A percentile compares a stretch with the other conserved stretches of the same genome.
Conservation (phyloP, 495 filamentous ascomycete species). For the Neurospora discreta region DNA sequence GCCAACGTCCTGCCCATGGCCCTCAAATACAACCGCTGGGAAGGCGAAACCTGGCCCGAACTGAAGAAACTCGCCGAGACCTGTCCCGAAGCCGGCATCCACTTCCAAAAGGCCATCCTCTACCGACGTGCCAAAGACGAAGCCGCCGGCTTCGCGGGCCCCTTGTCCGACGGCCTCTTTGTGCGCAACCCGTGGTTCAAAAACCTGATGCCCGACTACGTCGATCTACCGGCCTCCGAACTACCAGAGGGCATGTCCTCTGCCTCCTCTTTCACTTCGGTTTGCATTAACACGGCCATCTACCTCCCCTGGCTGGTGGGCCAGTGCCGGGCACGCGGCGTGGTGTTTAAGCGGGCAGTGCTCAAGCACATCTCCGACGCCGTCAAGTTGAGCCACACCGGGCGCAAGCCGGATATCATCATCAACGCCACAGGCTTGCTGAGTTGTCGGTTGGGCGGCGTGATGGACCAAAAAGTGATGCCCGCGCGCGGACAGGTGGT, state of each 20-base stretch:
- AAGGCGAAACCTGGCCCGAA: constrained; percentile 56
- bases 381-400: constrained; percentile 48
- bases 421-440: constrained; percentile 79
- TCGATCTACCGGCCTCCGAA: constrained; percentile 40
- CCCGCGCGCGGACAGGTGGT: constrained; percentile 84
- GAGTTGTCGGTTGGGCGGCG: constrained; percentile 65
- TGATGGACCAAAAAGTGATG: constrained; percentile 60
- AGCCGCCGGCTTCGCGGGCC: constrained; percentile 8
- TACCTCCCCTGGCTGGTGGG: constrained; percentile 78
- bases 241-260: constrained; percentile 53
- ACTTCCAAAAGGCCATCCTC: constrained; percentile 53
- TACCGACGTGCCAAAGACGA: constrained; percentile 31
- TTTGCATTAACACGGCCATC: constrained; percentile 83
- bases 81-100: constrained; percentile 83
- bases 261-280: constrained; percentile 62
- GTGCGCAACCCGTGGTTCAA: constrained; percentile 72
- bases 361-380: constrained; percentile 67
- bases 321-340: constrained; percentile 61
- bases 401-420: constrained; percentile 53
- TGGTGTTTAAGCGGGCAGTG: constrained; percentile 46
- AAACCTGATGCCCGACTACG: constrained; percentile 61
- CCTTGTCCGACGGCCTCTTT: constrained; percentile 48
- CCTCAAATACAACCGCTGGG: constrained; percentile 40
- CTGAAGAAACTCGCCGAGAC: constrained; percentile 54
- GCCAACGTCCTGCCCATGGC: constrained; percentile 72